These are phyloP conservation scores for Zea luxurians DNA, from an alignment of 176 grass and related monocot species.

Conservation along the genomic window DNA sequence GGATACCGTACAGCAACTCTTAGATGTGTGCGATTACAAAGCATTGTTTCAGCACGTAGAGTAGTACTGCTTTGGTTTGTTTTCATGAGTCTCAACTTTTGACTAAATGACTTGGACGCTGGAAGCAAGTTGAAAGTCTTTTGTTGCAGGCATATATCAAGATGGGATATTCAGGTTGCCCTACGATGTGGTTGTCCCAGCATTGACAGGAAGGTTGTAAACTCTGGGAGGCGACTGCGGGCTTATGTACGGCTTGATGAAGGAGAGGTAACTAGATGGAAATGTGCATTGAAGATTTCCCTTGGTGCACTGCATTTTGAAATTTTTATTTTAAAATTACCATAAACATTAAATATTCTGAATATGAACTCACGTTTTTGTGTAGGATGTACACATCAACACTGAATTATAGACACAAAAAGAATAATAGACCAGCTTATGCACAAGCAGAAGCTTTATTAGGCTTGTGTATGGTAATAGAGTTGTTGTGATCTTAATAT, in stretches of 20 bases:
- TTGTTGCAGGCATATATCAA: constrained; percentile 76
- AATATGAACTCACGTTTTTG: constrained; percentile 10
- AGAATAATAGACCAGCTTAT: neutral
- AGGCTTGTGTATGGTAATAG: constrained; percentile 12
- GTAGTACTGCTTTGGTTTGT: neutral
- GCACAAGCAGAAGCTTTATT: neutral
- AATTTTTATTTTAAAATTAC: constrained; percentile 12
- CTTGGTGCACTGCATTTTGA: neutral
- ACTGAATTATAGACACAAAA: neutral
- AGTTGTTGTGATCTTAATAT: constrained; percentile 5
- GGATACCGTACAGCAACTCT: too few species aligned
- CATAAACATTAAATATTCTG: neutral
- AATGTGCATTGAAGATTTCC: neutral
- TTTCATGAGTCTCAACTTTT: neutral
- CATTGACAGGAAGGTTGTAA: constrained; percentile 82
- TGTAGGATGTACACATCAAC: neutral
- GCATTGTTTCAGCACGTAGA: too few species aligned
- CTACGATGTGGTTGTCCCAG: constrained; percentile 67
- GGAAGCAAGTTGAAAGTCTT: neutral
- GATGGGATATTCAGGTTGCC: constrained; percentile 62
- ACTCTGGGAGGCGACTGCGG: constrained; percentile 77
- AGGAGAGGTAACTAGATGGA: constrained; percentile 62
- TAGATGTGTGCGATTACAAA: too few species aligned
- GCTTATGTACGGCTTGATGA: constrained; percentile 81
- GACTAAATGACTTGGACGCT: neutral